Evolutionary conservation across 805 yeast species (phyloP).

Genomic region (Lipomyces chichibuensis): DNA sequence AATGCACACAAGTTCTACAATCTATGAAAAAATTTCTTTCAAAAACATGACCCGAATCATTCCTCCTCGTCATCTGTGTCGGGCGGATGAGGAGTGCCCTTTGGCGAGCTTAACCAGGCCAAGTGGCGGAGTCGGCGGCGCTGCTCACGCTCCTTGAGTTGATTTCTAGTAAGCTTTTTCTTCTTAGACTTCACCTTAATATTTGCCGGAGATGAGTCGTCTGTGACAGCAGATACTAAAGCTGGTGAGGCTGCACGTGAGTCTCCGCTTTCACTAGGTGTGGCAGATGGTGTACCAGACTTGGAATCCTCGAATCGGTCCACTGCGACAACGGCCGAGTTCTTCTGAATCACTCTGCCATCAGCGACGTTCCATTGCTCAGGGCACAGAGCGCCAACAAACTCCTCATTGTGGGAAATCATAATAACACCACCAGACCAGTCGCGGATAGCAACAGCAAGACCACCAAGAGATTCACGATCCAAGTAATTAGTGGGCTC

Average conservation of each 20-base stretch:
- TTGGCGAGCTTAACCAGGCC: constrained; percentile 94
- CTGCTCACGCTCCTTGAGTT: constrained; percentile 85
- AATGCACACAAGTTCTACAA: background rate
- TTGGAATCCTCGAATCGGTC: constrained; percentile 80
- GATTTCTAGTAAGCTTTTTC: constrained; percentile 98
- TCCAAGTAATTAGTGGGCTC: constrained; percentile 98
- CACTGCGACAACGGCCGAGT: constrained; percentile 72
- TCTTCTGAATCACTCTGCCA: constrained; percentile 85
- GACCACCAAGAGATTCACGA: constrained; percentile 96
- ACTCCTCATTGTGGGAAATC: constrained; percentile 97
- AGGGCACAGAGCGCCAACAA: constrained; percentile 95
- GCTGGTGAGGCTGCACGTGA: constrained; percentile 37
- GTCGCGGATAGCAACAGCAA: constrained; percentile 96
- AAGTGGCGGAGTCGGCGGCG: constrained; percentile 92
- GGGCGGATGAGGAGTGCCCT: constrained; percentile 94
- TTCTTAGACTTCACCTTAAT: constrained; percentile 89
- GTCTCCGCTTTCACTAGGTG: constrained; percentile 41
- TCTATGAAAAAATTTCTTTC: background rate
- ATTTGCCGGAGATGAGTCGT: constrained; percentile 92
- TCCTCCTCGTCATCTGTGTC: constrained; percentile 92
- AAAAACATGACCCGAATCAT: background rate
- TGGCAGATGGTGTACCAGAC: constrained; percentile 52
- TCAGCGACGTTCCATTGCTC: constrained; percentile 98
- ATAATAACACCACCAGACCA: constrained; percentile 98
- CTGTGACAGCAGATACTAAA: constrained; percentile 42